Percentiles rank a stretch among this genome's conserved stretches.
Conservation (phyloP, 2,329 filamentous ascomycete genomes). For the Ceratocystiopsis minuta region DNA sequence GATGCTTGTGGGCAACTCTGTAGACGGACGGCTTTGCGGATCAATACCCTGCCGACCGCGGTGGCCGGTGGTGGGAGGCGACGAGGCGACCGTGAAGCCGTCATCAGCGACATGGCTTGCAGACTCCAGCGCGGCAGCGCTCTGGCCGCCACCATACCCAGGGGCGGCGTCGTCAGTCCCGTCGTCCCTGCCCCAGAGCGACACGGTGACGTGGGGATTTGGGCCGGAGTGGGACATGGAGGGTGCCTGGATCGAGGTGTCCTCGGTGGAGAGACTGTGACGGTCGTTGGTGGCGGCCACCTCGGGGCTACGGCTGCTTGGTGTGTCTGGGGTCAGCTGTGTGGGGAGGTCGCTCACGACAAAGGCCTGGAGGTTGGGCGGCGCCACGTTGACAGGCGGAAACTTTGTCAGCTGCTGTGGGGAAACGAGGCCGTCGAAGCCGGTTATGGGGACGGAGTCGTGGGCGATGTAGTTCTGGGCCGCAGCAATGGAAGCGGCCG, state of each 20-base stretch:
- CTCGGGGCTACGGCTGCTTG: conserved; percentile 22
- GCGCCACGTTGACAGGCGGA: conserved; percentile 17
- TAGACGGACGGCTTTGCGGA: conserved; percentile 24
- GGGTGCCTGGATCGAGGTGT: conserved; percentile 19
- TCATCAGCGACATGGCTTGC: not conserved
- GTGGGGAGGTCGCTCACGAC: conserved; percentile 10
- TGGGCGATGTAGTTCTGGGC: conserved; percentile 1
- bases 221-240: conserved; percentile 22
- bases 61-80: not conserved
- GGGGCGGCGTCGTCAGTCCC: conserved; percentile 9
- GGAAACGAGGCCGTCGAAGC: conserved; percentile 20
- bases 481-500: conserved; percentile 7
- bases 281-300: conserved; percentile 5
- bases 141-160: not conserved
- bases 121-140: not conserved
- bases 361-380: conserved; percentile 10
- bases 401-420: conserved; percentile 24
- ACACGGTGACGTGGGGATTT: conserved; percentile 38
- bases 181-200: conserved; percentile 31
- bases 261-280: conserved; percentile 25
- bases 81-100: not conserved
- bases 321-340: conserved; percentile 31
- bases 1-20: conserved; percentile 25
- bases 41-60: conserved; percentile 21
- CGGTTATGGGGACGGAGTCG: conserved; percentile 7